A percentile compares a stretch with the other conserved stretches of the same genome.
phyloP scores from a whole-genome alignment of 768 basidiomycete species.

The Aureoboletus auriporus region DNA sequence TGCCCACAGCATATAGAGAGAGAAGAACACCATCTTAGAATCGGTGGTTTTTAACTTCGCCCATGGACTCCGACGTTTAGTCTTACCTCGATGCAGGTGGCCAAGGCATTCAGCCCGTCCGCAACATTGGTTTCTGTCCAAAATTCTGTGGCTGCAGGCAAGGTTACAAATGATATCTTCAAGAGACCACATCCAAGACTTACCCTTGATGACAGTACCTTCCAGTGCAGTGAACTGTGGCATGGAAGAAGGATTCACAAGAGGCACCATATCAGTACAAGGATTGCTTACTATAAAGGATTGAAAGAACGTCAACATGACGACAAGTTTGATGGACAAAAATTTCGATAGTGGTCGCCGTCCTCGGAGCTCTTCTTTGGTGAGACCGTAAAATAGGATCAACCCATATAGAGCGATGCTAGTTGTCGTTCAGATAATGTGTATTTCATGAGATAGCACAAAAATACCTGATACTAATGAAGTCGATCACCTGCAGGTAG shows the following conservation, averaged over 20 bases:
- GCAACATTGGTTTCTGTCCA: conserved; percentile 86
- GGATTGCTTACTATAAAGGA: conserved; percentile 57
- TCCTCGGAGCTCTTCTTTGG: conserved; percentile 72
- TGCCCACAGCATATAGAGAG: conserved; percentile 78
- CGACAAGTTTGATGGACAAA: conserved; percentile 79
- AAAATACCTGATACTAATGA: conserved; percentile 72
- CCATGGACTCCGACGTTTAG: not conserved
- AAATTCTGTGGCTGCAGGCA: conserved; percentile 55
- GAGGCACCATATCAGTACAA: not conserved
- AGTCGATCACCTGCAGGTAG: conserved; percentile 72
- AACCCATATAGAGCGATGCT: conserved; percentile 87
- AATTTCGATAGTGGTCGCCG: conserved; percentile 82
- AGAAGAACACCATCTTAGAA: conserved; percentile 77
- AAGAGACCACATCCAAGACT: not conserved
- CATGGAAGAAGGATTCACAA: not conserved
- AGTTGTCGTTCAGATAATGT: not conserved
- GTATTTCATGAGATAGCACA: not conserved
- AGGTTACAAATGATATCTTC: not conserved
- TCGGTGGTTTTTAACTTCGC: conserved; percentile 2
- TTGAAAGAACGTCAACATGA: conserved; percentile 90
- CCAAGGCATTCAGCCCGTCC: conserved; percentile 77
- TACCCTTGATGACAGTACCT: conserved; percentile 65
- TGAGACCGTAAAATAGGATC: conserved; percentile 77
- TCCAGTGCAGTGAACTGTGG: conserved; percentile 62
- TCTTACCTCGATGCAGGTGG: conserved; percentile 77